Conservation (phyloP, 73 alveolate species). For the Stentor roeselii region DNA sequence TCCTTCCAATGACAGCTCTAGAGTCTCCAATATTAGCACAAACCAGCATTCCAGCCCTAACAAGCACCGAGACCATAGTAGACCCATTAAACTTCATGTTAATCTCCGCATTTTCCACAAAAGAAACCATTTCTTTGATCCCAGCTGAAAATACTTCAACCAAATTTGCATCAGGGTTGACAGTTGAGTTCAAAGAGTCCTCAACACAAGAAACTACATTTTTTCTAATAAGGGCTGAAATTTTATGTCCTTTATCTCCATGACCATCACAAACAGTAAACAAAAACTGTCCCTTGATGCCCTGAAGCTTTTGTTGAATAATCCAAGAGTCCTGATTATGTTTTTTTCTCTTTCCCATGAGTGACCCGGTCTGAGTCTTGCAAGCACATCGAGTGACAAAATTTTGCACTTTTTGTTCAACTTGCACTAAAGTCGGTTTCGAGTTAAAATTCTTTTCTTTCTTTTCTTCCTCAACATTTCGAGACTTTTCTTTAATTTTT, state of each 20-base stretch:
- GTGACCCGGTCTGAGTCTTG: neutral
- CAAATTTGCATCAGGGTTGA: neutral
- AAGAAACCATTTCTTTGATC: neutral
- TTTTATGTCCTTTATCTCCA: constrained; percentile 93
- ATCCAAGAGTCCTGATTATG: constrained; percentile 14
- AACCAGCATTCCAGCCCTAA: constrained; percentile 35
- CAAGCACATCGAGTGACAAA: constrained; percentile 7
- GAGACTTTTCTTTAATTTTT: neutral
- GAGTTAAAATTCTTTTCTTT: neutral
- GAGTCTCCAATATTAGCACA: constrained; percentile 93
- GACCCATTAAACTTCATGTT: constrained; percentile 59
- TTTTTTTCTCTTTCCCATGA: constrained; percentile 10
- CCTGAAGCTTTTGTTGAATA: neutral
- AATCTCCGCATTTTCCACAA: constrained; percentile 33
- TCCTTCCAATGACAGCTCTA: constrained; percentile 65
- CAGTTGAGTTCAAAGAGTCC: neutral
- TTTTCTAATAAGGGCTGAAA: constrained; percentile 77
- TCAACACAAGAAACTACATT: constrained; percentile 56
- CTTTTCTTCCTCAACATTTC: neutral
- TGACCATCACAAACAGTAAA: constrained; percentile 97
- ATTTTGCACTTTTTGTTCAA: no score
- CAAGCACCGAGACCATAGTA: constrained; percentile 52
- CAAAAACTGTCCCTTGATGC: constrained; percentile 59
- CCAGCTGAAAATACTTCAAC: neutral
- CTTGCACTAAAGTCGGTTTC: neutral